These are phyloP conservation scores for Marsdenia floribunda DNA, from an alignment of 257 asterid genomes.

Conservation along the genomic window DNA sequence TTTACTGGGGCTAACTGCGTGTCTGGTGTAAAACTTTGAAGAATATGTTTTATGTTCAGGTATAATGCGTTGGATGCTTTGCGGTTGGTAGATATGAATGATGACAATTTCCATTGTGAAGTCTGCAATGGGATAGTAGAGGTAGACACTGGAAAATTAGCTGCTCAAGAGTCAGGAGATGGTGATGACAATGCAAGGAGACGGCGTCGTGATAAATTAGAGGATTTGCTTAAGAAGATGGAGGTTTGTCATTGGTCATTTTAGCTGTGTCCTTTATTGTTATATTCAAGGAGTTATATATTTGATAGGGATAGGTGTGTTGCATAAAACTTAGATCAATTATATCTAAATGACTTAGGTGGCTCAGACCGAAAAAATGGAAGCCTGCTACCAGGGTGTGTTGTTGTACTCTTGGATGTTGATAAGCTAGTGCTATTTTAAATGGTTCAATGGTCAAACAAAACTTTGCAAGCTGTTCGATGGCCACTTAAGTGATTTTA, in stretches of 20 bases:
- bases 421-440: background rate
- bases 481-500: background rate
- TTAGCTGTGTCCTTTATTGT: background rate
- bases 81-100: conserved; percentile 59
- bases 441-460: background rate
- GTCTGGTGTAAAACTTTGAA: conserved; percentile 5
- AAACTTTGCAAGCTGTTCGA: background rate
- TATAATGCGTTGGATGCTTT: conserved; percentile 86
- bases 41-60: conserved; percentile 37
- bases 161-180: conserved; percentile 72
- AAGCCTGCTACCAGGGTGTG: background rate
- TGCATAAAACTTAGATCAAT: background rate
- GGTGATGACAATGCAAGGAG: conserved; percentile 93
- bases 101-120: conserved; percentile 91
- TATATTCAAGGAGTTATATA: background rate
- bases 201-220: conserved; percentile 68
- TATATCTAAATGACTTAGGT: background rate
- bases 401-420: background rate
- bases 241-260: conserved; percentile 51
- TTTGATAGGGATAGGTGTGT: background rate
- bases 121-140: conserved; percentile 73
- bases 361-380: background rate
- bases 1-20: conserved; percentile 1
- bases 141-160: conserved; percentile 78
- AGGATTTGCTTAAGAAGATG: conserved; percentile 69